These are phyloP conservation scores for Diospyros lotus DNA, from an alignment of 148 eudicot genomes.

Conservation along the genomic window DNA sequence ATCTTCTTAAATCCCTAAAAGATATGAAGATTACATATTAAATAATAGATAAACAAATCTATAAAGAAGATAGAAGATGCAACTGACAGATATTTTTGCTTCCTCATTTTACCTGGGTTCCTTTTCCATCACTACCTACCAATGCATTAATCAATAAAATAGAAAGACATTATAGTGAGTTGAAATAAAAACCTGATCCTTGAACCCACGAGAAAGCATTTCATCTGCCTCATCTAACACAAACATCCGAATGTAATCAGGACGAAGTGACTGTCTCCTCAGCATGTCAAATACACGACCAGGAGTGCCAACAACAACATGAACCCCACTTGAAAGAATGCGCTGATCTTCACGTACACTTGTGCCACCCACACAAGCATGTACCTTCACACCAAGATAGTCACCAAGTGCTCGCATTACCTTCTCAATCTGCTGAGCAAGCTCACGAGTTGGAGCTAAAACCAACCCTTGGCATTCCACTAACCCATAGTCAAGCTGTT, in stretches of 20 bases:
- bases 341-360: constrained; percentile 38
- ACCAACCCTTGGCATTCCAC: constrained; percentile 37
- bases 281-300: constrained; percentile 40
- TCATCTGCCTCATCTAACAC: constrained; percentile 40
- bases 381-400: constrained; percentile 38
- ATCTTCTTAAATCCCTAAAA: too few species aligned
- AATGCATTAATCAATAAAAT: too few species aligned
- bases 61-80: too few species aligned
- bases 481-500: constrained; percentile 27
- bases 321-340: constrained; percentile 28
- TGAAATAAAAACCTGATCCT: constrained; percentile 27
- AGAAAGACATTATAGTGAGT: neutral
- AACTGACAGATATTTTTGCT: too few species aligned
- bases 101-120: too few species aligned
- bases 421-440: constrained; percentile 39
- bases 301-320: constrained; percentile 37
- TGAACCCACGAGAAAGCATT: constrained; percentile 38
- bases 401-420: constrained; percentile 42
- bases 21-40: too few species aligned
- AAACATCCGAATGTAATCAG: constrained; percentile 32
- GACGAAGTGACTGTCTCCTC: constrained; percentile 30
- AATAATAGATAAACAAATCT: too few species aligned
- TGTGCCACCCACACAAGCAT: constrained; percentile 40
- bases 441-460: constrained; percentile 33
- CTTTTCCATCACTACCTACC: too few species aligned